phyloP scores from a whole-genome alignment of 768 basidiomycete genomes.

The Termitomyces heimii region DNA sequence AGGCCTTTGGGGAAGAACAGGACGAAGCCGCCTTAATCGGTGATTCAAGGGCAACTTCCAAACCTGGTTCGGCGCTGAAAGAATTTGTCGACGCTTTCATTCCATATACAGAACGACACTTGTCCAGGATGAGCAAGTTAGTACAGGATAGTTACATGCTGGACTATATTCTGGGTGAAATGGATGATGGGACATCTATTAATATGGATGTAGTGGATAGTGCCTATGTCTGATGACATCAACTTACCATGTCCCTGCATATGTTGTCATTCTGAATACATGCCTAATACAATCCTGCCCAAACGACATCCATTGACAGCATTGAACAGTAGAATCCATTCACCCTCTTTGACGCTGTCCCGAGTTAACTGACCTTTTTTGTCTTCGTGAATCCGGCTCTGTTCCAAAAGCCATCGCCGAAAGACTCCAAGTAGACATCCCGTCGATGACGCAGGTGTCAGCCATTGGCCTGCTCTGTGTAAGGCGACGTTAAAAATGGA shows the following conservation, averaged over 20 bases:
- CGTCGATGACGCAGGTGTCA: constrained; percentile 53
- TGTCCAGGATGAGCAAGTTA: constrained; percentile 75
- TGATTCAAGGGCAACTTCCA: constrained; percentile 11
- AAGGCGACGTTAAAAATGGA: constrained; percentile 72
- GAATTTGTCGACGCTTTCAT: constrained; percentile 83
- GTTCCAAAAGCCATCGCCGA: constrained; percentile 63
- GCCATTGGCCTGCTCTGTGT: constrained; percentile 49
- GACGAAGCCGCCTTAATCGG: constrained; percentile 25
- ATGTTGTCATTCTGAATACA: constrained; percentile 1
- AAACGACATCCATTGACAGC: constrained; percentile 65
- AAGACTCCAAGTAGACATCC: constrained; percentile 74
- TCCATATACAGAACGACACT: constrained; percentile 93
- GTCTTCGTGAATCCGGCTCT: constrained; percentile 49
- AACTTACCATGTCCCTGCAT: not conserved
- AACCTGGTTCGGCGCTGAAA: constrained; percentile 37
- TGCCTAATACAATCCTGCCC: constrained; percentile 31
- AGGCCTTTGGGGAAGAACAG: constrained; percentile 50
- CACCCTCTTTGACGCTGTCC: constrained; percentile 41
- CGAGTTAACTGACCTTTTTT: constrained; percentile 33
- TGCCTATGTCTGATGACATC: constrained; percentile 1
- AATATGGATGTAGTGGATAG: constrained; percentile 41
- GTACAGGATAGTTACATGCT: constrained; percentile 95
- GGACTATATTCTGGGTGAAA: constrained; percentile 83
- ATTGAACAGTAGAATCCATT: constrained; percentile 67
- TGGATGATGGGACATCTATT: constrained; percentile 75